Evolutionary conservation across 2,329 filamentous ascomycete species (phyloP).

Genomic region (Alternaria sp.): DNA sequence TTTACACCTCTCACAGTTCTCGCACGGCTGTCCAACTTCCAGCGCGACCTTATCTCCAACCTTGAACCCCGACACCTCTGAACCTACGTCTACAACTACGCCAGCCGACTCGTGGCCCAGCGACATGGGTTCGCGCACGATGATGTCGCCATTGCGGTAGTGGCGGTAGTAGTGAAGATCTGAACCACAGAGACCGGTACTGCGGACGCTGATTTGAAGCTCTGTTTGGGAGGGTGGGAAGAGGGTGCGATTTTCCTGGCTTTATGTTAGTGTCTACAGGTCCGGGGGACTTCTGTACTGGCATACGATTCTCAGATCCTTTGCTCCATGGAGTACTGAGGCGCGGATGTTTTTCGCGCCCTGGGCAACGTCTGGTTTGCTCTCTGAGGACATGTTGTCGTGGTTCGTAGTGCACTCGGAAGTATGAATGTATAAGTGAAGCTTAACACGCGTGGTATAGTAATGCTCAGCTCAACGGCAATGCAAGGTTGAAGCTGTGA

Average conservation of each 20-base stretch:
- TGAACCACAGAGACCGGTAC: constrained; percentile 73
- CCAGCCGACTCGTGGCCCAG: constrained; percentile 81
- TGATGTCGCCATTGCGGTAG: constrained; percentile 84
- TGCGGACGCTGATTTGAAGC: constrained; percentile 68
- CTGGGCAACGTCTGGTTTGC: constrained; percentile 24
- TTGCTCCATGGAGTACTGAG: constrained; percentile 66
- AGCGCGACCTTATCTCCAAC: constrained; percentile 86
- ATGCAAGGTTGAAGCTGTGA: neutral
- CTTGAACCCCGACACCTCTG: constrained; percentile 66
- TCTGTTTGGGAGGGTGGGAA: constrained; percentile 58
- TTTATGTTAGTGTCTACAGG: neutral
- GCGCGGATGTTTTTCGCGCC: constrained; percentile 51
- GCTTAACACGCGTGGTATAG: neutral
- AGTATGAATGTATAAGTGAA: neutral
- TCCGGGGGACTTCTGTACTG: neutral
- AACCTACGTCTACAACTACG: constrained; percentile 74
- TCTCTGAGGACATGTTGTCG: constrained; percentile 28
- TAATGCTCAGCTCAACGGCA: neutral
- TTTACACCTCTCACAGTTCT: constrained; percentile 62
- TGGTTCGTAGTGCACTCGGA: neutral
- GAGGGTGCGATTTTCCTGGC: constrained; percentile 61
- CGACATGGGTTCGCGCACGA: constrained; percentile 81
- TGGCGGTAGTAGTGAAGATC: constrained; percentile 87
- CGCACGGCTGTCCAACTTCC: constrained; percentile 88
- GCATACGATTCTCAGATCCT: constrained; percentile 64